Conservation (phyloP, 306 rosid genomes). For the Sindora glabra region DNA sequence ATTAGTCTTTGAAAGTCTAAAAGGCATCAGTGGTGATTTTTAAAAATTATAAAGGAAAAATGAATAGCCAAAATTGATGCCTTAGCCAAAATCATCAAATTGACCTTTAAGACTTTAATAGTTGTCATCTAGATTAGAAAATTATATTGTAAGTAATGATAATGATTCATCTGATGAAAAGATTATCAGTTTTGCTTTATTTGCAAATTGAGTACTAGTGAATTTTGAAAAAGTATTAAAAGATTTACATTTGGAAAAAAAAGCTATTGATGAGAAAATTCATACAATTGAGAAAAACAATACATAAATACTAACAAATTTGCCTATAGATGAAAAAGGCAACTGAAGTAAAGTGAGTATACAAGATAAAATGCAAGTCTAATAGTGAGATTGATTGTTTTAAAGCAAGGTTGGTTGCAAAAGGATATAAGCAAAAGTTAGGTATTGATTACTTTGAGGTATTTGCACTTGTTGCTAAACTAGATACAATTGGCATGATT, state of each 20-base stretch:
- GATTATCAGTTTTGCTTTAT: not conserved
- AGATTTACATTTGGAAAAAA: not conserved
- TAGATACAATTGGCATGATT: no score
- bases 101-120: not conserved
- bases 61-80: not conserved
- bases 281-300: not conserved
- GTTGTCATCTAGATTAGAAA: not conserved
- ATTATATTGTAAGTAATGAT: not conserved
- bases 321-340: not conserved
- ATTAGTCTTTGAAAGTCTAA: not conserved
- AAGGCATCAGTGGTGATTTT: not conserved
- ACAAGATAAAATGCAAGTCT: not conserved
- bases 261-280: not conserved
- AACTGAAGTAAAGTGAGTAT: not conserved
- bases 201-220: not conserved
- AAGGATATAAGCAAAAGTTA: not conserved
- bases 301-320: not conserved
- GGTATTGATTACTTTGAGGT: no score
- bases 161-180: no score
- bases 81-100: not conserved
- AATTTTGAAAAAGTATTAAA: not conserved
- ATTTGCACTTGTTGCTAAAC: no score
- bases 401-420: not conserved
- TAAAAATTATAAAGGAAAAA: not conserved
- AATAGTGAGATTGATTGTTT: not conserved